Evolutionary conservation across 2,329 filamentous ascomycete species (phyloP).

Genomic region (Sordariomycetes sp.): DNA sequence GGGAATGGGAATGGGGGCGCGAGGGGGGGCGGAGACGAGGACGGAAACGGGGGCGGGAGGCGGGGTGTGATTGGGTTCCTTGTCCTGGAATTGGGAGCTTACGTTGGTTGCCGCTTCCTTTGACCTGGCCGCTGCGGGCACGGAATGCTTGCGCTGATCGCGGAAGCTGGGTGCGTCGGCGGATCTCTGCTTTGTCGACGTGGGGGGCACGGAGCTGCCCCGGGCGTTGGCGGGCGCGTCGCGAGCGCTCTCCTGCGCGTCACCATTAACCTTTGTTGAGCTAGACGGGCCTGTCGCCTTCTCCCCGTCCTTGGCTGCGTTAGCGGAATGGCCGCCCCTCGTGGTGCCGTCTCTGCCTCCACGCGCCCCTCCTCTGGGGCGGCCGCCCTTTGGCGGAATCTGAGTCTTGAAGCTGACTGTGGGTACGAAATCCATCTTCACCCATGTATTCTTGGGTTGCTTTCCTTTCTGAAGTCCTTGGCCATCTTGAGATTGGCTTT

Average conservation of each 20-base stretch:
- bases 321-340: constrained; percentile 14
- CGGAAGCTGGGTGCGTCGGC: constrained; percentile 27
- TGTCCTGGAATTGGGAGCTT: constrained; percentile 16
- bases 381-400: constrained; percentile 45
- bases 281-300: constrained; percentile 20
- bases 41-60: neutral
- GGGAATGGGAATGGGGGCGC: neutral
- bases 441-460: constrained; percentile 70
- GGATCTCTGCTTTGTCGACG: constrained; percentile 30
- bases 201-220: constrained; percentile 21
- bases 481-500: constrained; percentile 34
- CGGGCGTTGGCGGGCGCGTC: constrained; percentile 24
- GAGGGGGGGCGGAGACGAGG: neutral
- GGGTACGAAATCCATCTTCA: constrained; percentile 70
- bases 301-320: constrained; percentile 20
- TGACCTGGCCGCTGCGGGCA: constrained; percentile 24
- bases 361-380: constrained; percentile 37
- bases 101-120: constrained; percentile 29
- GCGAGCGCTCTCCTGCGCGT: constrained; percentile 22
- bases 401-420: constrained; percentile 81
- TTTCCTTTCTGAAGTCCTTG: constrained; percentile 31
- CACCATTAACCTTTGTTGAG: constrained; percentile 18
- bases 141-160: constrained; percentile 34
- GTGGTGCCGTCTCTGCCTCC: constrained; percentile 25
- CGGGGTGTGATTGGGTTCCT: neutral